Conservation (phyloP, 1,284 basidiomycete species). For the Pyrrhoderma noxium region DNA sequence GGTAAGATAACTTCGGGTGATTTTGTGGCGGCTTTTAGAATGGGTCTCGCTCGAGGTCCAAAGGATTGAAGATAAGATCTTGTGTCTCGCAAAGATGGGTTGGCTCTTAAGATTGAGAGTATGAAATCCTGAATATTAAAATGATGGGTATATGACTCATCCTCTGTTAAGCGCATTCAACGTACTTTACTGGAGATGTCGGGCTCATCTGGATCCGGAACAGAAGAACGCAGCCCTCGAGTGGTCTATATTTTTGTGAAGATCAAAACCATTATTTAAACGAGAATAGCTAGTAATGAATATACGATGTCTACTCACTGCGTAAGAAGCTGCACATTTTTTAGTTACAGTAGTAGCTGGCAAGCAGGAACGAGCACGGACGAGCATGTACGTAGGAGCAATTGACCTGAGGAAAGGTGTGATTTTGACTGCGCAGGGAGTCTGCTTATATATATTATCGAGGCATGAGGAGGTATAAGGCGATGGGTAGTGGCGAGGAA, state of each 20-base stretch:
- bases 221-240: constrained; percentile 19
- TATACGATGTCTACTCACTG: constrained; percentile 4
- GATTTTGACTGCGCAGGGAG: background rate
- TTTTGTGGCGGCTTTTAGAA: constrained; percentile 17
- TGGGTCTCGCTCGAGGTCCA: constrained; percentile 42
- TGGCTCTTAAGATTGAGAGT: constrained; percentile 88
- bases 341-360: constrained; percentile 6
- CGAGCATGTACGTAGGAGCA: constrained; percentile 7
- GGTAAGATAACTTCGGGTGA: constrained; percentile 23
- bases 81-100: constrained; percentile 88
- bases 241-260: constrained; percentile 8
- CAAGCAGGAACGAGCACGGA: constrained; percentile 6
- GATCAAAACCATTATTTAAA: background rate
- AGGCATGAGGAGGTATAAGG: constrained; percentile 14
- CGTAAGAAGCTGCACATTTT: constrained; percentile 11
- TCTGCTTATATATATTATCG: constrained; percentile 3
- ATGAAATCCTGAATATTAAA: constrained; percentile 80
- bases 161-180: constrained; percentile 1
- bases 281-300: no score
- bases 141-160: background rate
- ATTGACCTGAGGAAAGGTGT: background rate
- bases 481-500: constrained; percentile 3
- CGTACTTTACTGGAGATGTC: constrained; percentile 44
- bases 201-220: constrained; percentile 52
- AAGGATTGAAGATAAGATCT: constrained; percentile 88